These are phyloP conservation scores for Termitomyces sp. DNA, from an alignment of 768 basidiomycete species.

Conservation along the genomic window DNA sequence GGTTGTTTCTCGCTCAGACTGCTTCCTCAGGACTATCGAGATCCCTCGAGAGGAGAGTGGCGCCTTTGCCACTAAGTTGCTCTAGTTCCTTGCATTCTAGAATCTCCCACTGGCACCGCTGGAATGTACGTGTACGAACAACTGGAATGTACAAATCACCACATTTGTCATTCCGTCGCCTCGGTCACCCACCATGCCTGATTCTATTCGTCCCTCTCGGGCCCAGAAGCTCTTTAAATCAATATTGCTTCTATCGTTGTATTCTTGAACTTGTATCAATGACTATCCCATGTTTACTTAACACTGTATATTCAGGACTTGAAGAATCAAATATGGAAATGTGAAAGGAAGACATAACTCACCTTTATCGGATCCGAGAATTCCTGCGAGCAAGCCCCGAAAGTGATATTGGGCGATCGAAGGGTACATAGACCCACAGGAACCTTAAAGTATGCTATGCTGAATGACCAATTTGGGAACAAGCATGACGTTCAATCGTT, in stretches of 20 bases:
- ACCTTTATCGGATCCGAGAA: not conserved
- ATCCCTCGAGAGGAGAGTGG: not conserved
- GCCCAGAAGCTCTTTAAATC: not conserved
- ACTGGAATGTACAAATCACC: not conserved
- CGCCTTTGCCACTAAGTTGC: not conserved
- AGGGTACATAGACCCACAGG: not conserved
- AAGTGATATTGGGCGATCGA: not conserved
- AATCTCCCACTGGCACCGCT: not conserved
- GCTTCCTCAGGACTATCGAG: conserved; percentile 2
- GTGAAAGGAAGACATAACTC: not conserved
- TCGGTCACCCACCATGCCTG: not conserved
- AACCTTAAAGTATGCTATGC: not conserved
- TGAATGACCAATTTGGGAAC: not conserved
- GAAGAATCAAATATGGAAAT: not conserved
- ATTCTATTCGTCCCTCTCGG: not conserved
- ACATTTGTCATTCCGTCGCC: not conserved
- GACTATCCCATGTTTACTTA: not conserved
- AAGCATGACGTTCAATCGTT: no score
- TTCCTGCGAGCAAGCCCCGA: not conserved
- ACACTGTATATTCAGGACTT: not conserved
- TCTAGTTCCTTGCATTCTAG: not conserved
- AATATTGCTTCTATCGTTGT: not conserved
- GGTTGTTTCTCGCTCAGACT: conserved; percentile 4
- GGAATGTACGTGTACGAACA: not conserved
- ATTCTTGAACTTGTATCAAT: not conserved